Evolutionary conservation across 768 basidiomycete genomes (phyloP), one percentile per base, ranked within the genome.

Genomic region (Auricularia sp.): DNA sequence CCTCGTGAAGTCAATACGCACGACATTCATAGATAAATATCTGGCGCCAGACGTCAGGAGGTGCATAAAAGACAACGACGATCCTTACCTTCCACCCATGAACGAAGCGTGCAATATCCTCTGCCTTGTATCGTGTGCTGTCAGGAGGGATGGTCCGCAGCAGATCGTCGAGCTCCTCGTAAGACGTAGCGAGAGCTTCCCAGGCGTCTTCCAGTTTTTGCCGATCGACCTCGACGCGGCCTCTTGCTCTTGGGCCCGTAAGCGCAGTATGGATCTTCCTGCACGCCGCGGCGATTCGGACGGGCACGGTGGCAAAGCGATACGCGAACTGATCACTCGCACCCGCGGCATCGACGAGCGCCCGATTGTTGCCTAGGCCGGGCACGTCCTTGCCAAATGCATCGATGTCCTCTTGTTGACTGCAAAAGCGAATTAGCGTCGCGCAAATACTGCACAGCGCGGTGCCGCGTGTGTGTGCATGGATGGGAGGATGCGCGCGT

Each of bases 31-130:
- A 59, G 2, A 59, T 29, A 34, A 59, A 59, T 14, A 59, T 59
- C 56, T 63, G 35, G 29, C 36, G 65, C 37, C 62, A 45, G 42
- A 63, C 62, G 47, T 58, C 61, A 65, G 64, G 59, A 21, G 58
- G 21, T 36, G 11, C 7, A 3, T 21, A 33, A 33, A 39, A 16
- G 44, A 42, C 13, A 8, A 44, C 35, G 39, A 11, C 56, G 21
- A 42, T 47, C 47, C 83, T 68, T 71, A 93, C 88, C 82, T 91
- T 89, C 93, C 94, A 96, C 39, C 88, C 86, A 70, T 89, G 86
- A 56, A 88, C 86, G 72, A 90, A 94, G 65, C 87, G 75, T 63
- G 84, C 81, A 39, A 83, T 74, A 63, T 87, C 85, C 67, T 85
- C 83, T 6, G 74, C 71, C 10, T 81, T 37, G 82, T 66, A 33